Conservation (phyloP, 345 rosid species). For the Populus simonii region DNA sequence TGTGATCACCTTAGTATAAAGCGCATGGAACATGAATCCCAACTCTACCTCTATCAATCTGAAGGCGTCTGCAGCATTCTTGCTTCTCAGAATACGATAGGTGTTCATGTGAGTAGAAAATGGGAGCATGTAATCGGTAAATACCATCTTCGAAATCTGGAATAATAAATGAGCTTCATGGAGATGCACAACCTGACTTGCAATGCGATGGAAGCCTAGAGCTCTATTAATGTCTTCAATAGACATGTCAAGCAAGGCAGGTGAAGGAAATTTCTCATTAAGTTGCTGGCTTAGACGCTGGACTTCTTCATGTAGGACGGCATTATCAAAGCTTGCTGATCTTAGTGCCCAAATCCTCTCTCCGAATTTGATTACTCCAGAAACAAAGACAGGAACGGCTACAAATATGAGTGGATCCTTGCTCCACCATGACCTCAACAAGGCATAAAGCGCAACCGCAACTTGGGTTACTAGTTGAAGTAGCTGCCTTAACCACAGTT, state of each 20-base stretch:
- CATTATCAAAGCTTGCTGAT: constrained; percentile 20
- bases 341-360: constrained; percentile 43
- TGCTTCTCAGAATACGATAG: too few relatives aligned
- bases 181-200: too few relatives aligned
- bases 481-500: constrained; percentile 34
- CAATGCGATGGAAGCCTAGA: too few relatives aligned
- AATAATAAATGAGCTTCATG: too few relatives aligned
- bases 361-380: constrained; percentile 39
- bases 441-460: constrained; percentile 19
- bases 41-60: constrained; percentile 13
- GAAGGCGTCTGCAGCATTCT: constrained; percentile 2
- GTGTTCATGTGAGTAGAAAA: too few relatives aligned
- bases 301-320: too few relatives aligned
- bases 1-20: constrained; percentile 9
- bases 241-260: too few relatives aligned
- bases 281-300: too few relatives aligned
- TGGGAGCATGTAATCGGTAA: too few relatives aligned
- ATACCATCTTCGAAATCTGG: too few relatives aligned
- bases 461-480: constrained; percentile 24
- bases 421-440: constrained; percentile 8
- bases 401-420: constrained; percentile 6
- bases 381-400: constrained; percentile 9
- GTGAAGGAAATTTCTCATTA: too few relatives aligned
- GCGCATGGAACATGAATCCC: constrained; percentile 12
- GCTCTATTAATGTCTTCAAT: too few relatives aligned